Base-by-base conservation (phyloP, 2,329 filamentous ascomycete species). In the Phaeosphaeria sp. region DNA sequence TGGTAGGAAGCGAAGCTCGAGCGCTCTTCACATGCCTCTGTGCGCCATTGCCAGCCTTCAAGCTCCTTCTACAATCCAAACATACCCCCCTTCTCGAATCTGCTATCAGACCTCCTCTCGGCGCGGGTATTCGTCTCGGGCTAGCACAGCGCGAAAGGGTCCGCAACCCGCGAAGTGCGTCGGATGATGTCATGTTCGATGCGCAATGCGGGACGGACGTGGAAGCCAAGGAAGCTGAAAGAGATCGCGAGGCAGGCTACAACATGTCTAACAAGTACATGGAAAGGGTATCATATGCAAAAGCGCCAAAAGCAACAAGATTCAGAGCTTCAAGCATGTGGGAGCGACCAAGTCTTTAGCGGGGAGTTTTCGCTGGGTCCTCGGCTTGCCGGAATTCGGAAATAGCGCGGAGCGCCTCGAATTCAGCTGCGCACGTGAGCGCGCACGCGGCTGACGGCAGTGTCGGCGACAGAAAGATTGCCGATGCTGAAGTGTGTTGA, bases 171-270 rank as follows among this genome's bases (percentile, higher is more conserved):
- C 61, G 61, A 56, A 75, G 61, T 40, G 65, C 68, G 51, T 69
- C 71, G 61, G 63, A 66, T 75, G 74, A 74, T 73, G 72, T 74
- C 74, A 76, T 76, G 43, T 62, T 51, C 50, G 55, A 51, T 51
- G 36, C 48, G 46, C 54, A 13, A 6, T 13, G 51, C 44, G 15
- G 33, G 22, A n/a, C 51, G 46, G 47, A 43, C 47, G 49, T 47
- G 30, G 17, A 39, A 36, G 21, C 27, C 39, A 25, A 33, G 27
- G 21, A 20, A 44, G 33, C n/a, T 18, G 21, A 36, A 33, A 33
- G 40, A 9, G 22, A 43, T 13, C 17, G 20, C 4, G 11, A 30
- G 7, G 22, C 25, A 17, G 20, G 51, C 54, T 60, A 63, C 49
- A 45, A 47, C 63, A 70, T 67, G 20, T 18, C 3, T 13, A 40